A percentile compares a stretch with the other conserved stretches of the same genome.
Conservation (phyloP, 352 stramenopile species). For the Thraustochytrium striatum region DNA sequence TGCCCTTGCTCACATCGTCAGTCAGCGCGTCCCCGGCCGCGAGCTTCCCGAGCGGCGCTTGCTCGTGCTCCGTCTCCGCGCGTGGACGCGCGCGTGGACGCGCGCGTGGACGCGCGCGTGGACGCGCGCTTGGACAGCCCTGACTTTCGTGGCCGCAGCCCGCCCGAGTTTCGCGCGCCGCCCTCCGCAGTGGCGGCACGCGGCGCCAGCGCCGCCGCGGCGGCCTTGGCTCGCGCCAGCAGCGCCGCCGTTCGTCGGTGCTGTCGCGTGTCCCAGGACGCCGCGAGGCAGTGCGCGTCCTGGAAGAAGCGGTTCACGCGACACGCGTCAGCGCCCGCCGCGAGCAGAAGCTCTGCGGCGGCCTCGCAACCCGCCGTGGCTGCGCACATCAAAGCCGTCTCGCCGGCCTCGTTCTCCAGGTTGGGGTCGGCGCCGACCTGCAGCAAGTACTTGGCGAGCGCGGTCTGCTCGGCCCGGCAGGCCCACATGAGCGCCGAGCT, state of each 20-base stretch:
- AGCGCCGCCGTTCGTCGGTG: not conserved
- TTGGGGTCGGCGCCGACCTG: not conserved
- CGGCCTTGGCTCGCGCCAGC: not conserved
- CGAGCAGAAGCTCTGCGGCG: not conserved
- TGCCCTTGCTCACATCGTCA: too few species aligned
- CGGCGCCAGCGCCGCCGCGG: not conserved
- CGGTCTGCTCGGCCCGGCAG: not conserved
- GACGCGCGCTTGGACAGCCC: too few species aligned
- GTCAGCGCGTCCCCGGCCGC: too few species aligned
- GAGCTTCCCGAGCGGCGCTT: too few species aligned
- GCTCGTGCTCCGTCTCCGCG: too few species aligned
- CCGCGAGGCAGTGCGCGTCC: not conserved
- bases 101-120: too few species aligned
- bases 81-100: too few species aligned
- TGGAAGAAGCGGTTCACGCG: not conserved
- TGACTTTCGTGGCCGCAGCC: too few species aligned
- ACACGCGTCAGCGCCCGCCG: not conserved
- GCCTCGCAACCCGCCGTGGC: not conserved
- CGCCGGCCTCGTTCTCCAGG: not conserved
- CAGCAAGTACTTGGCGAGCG: not conserved
- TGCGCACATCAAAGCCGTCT: not conserved
- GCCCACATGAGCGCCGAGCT: not conserved
- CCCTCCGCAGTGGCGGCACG: too few species aligned
- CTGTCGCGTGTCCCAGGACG: not conserved
- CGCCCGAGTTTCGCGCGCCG: too few species aligned